Conservation (phyloP, 2,329 filamentous ascomycete species). For the Leptographium wingfieldii region DNA sequence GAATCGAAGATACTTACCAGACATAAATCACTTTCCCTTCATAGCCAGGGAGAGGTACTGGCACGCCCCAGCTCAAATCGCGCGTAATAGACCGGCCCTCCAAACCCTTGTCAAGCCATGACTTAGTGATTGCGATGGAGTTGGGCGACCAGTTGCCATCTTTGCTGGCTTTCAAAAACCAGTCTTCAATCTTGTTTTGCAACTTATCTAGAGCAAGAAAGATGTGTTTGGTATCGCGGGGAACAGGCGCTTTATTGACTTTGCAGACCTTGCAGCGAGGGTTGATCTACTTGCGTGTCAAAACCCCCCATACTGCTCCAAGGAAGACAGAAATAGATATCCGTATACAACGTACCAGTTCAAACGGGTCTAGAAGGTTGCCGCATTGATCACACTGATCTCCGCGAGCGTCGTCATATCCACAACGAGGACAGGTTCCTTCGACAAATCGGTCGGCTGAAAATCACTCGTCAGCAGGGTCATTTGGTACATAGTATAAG, state of each 20-base stretch:
- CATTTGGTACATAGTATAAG: neutral
- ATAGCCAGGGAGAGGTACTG: slow-evolving; percentile 40
- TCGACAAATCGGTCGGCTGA: slow-evolving; percentile 75
- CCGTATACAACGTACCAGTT: slow-evolving; percentile 28
- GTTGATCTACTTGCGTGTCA: slow-evolving; percentile 38
- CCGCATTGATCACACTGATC: slow-evolving; percentile 57
- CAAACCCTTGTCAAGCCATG: slow-evolving; percentile 73
- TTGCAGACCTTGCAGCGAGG: slow-evolving; percentile 97
- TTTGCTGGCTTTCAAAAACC: slow-evolving; percentile 60
- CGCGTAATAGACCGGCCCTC: slow-evolving; percentile 81
- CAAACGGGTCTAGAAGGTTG: slow-evolving; percentile 56
- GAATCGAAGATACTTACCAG: slow-evolving; percentile 15
- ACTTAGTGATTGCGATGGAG: slow-evolving; percentile 61
- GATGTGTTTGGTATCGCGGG: slow-evolving; percentile 76
- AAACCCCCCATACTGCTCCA: neutral
- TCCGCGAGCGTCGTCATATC: slow-evolving; percentile 57
- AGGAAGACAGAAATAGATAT: neutral
- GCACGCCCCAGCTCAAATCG: slow-evolving; percentile 80
- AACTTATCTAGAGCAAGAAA: slow-evolving; percentile 80
- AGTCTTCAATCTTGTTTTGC: slow-evolving; percentile 62
- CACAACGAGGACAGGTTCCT: slow-evolving; percentile 62
- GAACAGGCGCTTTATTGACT: slow-evolving; percentile 67
- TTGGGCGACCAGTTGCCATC: slow-evolving; percentile 69
- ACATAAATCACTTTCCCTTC: slow-evolving; percentile 72
- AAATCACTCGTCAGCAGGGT: slow-evolving; percentile 20